Conservation (phyloP, 179 eudicot genomes). For the Nepenthes alata region DNA sequence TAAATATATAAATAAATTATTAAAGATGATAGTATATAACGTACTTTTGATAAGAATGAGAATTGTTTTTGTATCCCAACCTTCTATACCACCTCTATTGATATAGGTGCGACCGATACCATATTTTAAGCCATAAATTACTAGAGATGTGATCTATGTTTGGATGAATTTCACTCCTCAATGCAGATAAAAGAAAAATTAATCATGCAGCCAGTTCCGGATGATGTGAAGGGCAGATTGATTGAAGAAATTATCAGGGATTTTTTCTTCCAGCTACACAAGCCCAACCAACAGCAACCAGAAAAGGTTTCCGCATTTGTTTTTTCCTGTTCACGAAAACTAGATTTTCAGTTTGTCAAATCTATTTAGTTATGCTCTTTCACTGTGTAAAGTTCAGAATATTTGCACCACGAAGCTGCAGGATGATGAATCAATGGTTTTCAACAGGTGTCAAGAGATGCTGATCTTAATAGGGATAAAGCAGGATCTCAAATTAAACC, state of each 20-base stretch:
- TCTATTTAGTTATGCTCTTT: too few relatives aligned
- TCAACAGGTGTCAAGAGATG: constrained; percentile 3
- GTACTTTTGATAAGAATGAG: too few relatives aligned
- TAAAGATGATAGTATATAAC: too few relatives aligned
- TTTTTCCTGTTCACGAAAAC: neutral
- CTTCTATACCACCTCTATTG: too few relatives aligned
- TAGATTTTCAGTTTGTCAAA: too few relatives aligned
- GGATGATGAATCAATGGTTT: neutral
- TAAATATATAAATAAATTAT: too few relatives aligned
- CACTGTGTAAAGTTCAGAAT: too few relatives aligned
- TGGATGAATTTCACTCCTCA: neutral
- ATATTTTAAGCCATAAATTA: too few relatives aligned
- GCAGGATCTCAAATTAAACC: constrained; percentile 5
- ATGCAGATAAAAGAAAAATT: constrained; percentile 48
- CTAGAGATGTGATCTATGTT: too few relatives aligned
- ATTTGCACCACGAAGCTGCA: neutral
- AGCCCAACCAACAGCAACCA: constrained; percentile 6
- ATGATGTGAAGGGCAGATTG: constrained; percentile 41
- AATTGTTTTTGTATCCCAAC: too few relatives aligned
- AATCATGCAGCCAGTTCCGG: constrained; percentile 22
- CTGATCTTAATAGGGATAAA: constrained; percentile 4
- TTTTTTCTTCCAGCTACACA: constrained; percentile 25
- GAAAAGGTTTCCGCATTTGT: neutral
- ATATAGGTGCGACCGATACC: too few relatives aligned
- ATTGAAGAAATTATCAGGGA: constrained; percentile 46